These are phyloP conservation scores for Verticillium albo-atrum DNA, from an alignment of 2,329 filamentous ascomycete genomes.

Conservation along the genomic window DNA sequence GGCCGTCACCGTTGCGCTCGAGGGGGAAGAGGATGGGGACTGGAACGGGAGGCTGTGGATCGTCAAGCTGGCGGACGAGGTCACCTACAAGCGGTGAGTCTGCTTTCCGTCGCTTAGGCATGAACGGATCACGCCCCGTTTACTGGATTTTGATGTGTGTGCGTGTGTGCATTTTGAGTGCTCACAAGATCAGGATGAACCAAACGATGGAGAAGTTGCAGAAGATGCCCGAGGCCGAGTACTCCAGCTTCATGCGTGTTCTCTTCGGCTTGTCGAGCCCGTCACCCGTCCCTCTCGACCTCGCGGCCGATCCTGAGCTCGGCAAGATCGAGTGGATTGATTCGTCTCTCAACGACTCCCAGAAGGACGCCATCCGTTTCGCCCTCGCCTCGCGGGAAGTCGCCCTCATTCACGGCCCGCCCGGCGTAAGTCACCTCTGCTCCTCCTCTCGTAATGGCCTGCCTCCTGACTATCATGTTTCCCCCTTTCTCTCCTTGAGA, in stretches of 20 bases:
- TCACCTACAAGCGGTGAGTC: constrained; percentile 54
- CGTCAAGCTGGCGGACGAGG: constrained; percentile 64
- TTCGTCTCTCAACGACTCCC: constrained; percentile 57
- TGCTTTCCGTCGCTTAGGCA: background rate
- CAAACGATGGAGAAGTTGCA: constrained; percentile 55
- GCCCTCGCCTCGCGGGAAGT: constrained; percentile 78
- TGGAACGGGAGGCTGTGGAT: constrained; percentile 53
- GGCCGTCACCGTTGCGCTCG: constrained; percentile 61
- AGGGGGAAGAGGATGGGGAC: constrained; percentile 31
- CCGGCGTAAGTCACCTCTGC: constrained; percentile 52
- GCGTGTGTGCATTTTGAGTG: too few species aligned
- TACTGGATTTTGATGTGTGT: too few species aligned
- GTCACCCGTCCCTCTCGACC: constrained; percentile 38
- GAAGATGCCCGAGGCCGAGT: constrained; percentile 53
- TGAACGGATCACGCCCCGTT: too few species aligned
- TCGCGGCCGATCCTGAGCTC: constrained; percentile 34
- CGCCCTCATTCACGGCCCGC: constrained; percentile 89
- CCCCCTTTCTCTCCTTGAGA: too few species aligned
- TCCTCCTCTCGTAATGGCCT: background rate
- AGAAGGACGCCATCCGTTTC: constrained; percentile 71
- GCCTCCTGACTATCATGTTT: background rate
- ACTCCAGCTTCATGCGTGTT: constrained; percentile 56
- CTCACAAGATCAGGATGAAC: constrained; percentile 47
- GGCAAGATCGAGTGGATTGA: constrained; percentile 56
- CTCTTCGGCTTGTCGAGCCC: constrained; percentile 57